Conservation (phyloP, 805 yeast genomes). For the Starmerella sp. region DNA sequence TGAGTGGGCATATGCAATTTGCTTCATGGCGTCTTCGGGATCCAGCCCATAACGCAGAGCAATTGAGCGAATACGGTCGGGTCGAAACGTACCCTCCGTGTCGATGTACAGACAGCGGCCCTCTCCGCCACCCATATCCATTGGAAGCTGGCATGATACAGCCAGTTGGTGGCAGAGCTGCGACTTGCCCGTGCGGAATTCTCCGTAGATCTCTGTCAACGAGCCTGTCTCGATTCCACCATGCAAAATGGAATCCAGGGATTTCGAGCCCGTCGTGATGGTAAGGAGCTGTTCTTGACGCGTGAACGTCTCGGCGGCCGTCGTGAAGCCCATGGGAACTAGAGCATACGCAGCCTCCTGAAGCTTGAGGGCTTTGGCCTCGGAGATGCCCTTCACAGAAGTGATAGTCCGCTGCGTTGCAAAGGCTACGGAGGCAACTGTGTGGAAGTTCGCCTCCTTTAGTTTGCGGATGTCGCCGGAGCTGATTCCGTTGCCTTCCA, state of each 20-base stretch:
- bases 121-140: slow-evolving; percentile 97
- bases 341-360: slow-evolving; percentile 70
- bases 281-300: slow-evolving; percentile 85
- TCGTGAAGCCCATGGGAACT: slow-evolving; percentile 94
- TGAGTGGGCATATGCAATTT: slow-evolving; percentile 95
- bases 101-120: slow-evolving; percentile 94
- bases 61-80: slow-evolving; percentile 76
- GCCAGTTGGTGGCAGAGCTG: slow-evolving; percentile 95
- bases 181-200: slow-evolving; percentile 94
- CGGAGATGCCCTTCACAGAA: slow-evolving; percentile 82
- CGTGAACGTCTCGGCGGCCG: slow-evolving; percentile 88
- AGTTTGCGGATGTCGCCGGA: slow-evolving; percentile 67
- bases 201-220: slow-evolving; percentile 92
- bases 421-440: slow-evolving; percentile 87
- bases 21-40: slow-evolving; percentile 89
- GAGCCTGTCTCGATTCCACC: slow-evolving; percentile 98
- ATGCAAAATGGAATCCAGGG: slow-evolving; percentile 80
- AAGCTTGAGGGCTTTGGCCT: slow-evolving; percentile 83
- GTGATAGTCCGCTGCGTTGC: slow-evolving; percentile 74
- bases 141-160: slow-evolving; percentile 90
- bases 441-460: slow-evolving; percentile 71
- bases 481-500: slow-evolving; percentile 73
- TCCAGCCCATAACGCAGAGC: slow-evolving; percentile 85
- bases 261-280: slow-evolving; percentile 90
- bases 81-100: slow-evolving; percentile 95